Conservation (phyloP, 2,329 filamentous ascomycete species). For the Diaporthe sp. region DNA sequence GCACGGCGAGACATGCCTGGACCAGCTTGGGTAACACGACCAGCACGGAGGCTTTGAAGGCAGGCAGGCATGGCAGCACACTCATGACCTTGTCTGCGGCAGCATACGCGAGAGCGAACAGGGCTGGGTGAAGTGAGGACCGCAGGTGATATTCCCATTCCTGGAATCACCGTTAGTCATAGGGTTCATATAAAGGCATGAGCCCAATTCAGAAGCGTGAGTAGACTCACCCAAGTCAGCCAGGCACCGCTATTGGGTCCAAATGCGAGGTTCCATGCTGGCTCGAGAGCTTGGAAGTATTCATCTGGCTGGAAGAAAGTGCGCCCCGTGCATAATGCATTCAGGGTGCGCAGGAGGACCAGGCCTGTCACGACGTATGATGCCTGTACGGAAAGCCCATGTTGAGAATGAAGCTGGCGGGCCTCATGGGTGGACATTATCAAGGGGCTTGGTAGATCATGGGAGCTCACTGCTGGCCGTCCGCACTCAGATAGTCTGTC, state of each 20-base stretch:
- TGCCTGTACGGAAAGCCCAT: slow-evolving; percentile 33
- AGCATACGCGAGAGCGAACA: slow-evolving; percentile 84
- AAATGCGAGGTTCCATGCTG: slow-evolving; percentile 91
- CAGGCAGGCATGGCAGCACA: slow-evolving; percentile 62
- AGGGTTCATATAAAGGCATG: slow-evolving; percentile 29
- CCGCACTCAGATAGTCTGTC: background rate
- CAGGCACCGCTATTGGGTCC: slow-evolving; percentile 82
- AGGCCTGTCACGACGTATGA: slow-evolving; percentile 50
- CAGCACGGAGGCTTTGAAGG: slow-evolving; percentile 72
- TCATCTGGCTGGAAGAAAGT: slow-evolving; percentile 99
- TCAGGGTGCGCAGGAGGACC: slow-evolving; percentile 80
- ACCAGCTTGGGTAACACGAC: slow-evolving; percentile 77
- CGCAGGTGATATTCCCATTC: slow-evolving; percentile 93
- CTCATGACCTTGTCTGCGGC: slow-evolving; percentile 66
- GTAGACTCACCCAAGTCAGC: slow-evolving; percentile 88
- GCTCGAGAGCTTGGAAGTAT: slow-evolving; percentile 95
- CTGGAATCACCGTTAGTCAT: slow-evolving; percentile 56
- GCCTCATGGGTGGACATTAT: slow-evolving; percentile 30
- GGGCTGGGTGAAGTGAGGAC: slow-evolving; percentile 88
- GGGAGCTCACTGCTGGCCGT: background rate
- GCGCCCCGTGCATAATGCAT: slow-evolving; percentile 75
- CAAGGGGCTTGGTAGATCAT: slow-evolving; percentile 8
- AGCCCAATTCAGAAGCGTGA: background rate
- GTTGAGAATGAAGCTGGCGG: slow-evolving; percentile 32
- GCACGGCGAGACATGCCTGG: slow-evolving; percentile 82